A percentile compares a stretch with the other conserved stretches of the same genome.
phyloP scores from a whole-genome alignment of 345 rosid species.

The Punica granatum region DNA sequence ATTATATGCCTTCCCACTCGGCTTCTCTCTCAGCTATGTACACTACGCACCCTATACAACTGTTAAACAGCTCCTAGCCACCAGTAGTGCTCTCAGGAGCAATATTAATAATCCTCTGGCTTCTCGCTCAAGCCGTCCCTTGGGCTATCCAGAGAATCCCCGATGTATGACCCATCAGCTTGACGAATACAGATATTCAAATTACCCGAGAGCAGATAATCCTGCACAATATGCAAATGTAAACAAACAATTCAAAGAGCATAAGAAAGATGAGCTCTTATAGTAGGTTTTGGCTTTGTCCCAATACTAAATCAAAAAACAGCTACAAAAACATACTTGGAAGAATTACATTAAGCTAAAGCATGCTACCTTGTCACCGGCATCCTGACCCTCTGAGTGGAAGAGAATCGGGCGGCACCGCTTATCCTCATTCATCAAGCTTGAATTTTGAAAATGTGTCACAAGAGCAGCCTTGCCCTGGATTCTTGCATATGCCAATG shows the following conservation, averaged over 20 bases:
- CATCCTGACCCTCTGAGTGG: constrained; percentile 59
- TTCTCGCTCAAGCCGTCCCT: constrained; percentile 34
- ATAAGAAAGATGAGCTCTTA: neutral
- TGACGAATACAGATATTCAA: constrained; percentile 60
- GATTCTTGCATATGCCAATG: constrained; percentile 86
- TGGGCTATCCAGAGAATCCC: constrained; percentile 49
- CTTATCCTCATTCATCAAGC: constrained; percentile 81
- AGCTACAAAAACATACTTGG: neutral
- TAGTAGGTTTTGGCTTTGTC: neutral
- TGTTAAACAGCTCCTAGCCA: constrained; percentile 38
- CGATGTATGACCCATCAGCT: constrained; percentile 70
- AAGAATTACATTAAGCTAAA: neutral
- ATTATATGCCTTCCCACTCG: constrained; percentile 14
- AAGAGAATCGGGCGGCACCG: constrained; percentile 73
- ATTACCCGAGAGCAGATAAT: constrained; percentile 50
- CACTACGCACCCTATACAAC: constrained; percentile 33
- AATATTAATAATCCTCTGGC: constrained; percentile 25
- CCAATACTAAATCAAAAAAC: neutral
- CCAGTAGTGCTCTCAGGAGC: constrained; percentile 6
- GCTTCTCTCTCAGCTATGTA: constrained; percentile 42
- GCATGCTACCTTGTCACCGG: constrained; percentile 49
- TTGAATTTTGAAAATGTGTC: constrained; percentile 82
- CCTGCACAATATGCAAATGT: constrained; percentile 36
- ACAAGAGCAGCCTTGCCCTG: constrained; percentile 93
- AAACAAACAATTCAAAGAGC: neutral